These are phyloP conservation scores for Bacterosira constricta DNA, from an alignment of 108 stramenopile species.

Conservation along the genomic window DNA sequence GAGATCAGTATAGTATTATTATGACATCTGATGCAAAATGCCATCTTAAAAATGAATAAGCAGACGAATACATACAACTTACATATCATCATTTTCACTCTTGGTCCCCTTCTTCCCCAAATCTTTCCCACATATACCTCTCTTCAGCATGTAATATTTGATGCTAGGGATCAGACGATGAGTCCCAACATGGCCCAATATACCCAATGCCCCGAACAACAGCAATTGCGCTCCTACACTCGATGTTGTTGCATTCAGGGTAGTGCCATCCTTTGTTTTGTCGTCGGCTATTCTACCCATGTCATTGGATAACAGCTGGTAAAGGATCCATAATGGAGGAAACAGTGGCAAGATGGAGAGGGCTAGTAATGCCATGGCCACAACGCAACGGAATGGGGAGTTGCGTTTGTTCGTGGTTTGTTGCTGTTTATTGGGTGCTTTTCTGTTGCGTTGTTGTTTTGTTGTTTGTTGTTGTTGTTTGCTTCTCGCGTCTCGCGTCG, in stretches of 20 bases:
- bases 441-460: background rate
- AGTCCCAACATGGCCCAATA: conserved; percentile 32
- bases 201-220: conserved; percentile 32
- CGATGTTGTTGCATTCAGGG: too few relatives aligned
- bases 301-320: background rate
- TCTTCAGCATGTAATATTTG: conserved; percentile 66
- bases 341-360: background rate
- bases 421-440: background rate
- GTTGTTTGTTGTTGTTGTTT: background rate
- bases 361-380: background rate
- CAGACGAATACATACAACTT: conserved; percentile 13
- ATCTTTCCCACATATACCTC: conserved; percentile 86
- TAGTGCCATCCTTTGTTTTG: too few relatives aligned
- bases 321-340: background rate
- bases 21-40: background rate
- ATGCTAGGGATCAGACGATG: conserved; percentile 46
- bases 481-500: background rate
- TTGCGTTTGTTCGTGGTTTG: too few relatives aligned
- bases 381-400: too few relatives aligned
- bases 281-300: too few relatives aligned
- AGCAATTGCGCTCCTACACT: conserved; percentile 42
- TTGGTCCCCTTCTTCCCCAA: conserved; percentile 85
- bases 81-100: conserved; percentile 60
- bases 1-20: background rate
- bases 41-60: too few relatives aligned